Evolutionary conservation across 2,329 filamentous ascomycete species (phyloP).

Genomic region (Clarireedia hainanense): DNA sequence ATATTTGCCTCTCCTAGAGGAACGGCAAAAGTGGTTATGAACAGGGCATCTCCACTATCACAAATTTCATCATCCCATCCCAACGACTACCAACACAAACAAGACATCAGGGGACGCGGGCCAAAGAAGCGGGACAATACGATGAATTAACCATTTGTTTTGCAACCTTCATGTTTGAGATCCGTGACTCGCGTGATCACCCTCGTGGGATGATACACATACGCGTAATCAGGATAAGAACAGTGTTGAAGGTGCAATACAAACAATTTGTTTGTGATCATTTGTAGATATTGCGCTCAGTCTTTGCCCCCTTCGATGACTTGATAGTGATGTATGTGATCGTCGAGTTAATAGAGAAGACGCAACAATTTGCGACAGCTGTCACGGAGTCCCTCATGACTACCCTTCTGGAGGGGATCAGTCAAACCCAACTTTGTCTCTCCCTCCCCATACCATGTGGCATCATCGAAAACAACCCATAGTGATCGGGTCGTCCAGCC

Average conservation of each 20-base stretch:
- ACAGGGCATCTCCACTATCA: slow-evolving; percentile 38
- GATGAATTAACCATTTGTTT: slow-evolving; percentile 22
- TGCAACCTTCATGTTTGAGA: slow-evolving; percentile 32
- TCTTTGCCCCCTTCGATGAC: slow-evolving; percentile 13
- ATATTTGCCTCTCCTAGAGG: slow-evolving; percentile 29
- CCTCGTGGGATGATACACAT: slow-evolving; percentile 43
- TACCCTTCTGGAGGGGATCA: slow-evolving; percentile 36
- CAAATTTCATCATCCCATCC: slow-evolving; percentile 25
- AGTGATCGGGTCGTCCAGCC: slow-evolving; percentile 57
- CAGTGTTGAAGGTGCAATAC: slow-evolving; percentile 22
- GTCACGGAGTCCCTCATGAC: slow-evolving; percentile 42
- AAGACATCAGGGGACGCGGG: slow-evolving; percentile 11
- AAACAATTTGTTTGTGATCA: slow-evolving; percentile 29
- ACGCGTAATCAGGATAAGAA: slow-evolving; percentile 38
- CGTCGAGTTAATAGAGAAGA: slow-evolving; percentile 24
- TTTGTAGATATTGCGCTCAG: slow-evolving; percentile 27
- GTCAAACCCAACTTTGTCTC: slow-evolving; percentile 35
- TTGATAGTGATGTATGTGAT: slow-evolving; percentile 14
- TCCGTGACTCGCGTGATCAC: slow-evolving; percentile 46
- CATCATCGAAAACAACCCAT: slow-evolving; percentile 46
- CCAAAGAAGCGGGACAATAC: slow-evolving; percentile 27
- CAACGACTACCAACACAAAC: slow-evolving; percentile 13
- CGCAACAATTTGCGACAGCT: slow-evolving; percentile 20
- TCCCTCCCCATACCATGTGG: slow-evolving; percentile 30
- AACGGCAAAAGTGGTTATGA: slow-evolving; percentile 25